A percentile compares a stretch with the other conserved stretches of the same genome.
phyloP scores from a whole-genome alignment of 306 rosid species.

The Cucurbita moschata region DNA sequence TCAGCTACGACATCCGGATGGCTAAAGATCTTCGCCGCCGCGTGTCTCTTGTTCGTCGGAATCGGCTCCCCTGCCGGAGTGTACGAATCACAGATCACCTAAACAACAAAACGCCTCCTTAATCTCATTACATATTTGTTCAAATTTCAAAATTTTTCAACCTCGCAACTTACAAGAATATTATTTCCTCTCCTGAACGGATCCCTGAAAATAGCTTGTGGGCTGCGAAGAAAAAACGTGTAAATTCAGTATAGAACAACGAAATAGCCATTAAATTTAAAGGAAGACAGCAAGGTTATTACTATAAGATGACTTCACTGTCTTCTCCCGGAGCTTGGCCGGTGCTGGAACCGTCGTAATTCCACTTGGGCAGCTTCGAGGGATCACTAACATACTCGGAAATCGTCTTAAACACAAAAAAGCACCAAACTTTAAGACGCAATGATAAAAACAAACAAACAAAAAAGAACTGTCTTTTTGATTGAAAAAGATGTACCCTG shows the following conservation, averaged over 20 bases:
- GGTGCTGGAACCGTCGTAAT: slow-evolving; percentile 56
- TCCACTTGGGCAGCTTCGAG: slow-evolving; percentile 55
- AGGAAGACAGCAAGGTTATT: neutral
- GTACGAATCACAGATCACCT: slow-evolving; percentile 49
- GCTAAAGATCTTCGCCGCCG: slow-evolving; percentile 45
- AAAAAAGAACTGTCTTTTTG: too few relatives aligned
- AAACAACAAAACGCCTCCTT: neutral
- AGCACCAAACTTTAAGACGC: neutral
- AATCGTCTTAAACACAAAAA: slow-evolving; percentile 22
- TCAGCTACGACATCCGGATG: slow-evolving; percentile 41
- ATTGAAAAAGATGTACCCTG: slow-evolving; percentile 21
- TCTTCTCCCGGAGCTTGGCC: slow-evolving; percentile 59
- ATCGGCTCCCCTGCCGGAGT: slow-evolving; percentile 52
- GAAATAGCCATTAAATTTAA: too few relatives aligned
- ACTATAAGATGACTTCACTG: slow-evolving; percentile 54
- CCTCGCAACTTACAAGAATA: slow-evolving; percentile 24
- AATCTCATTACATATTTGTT: too few relatives aligned
- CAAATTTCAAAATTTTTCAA: too few relatives aligned
- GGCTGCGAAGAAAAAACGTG: slow-evolving; percentile 14
- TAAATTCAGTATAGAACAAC: neutral
- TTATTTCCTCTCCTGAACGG: slow-evolving; percentile 51
- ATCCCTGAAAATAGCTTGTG: slow-evolving; percentile 52
- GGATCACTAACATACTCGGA: slow-evolving; percentile 37
- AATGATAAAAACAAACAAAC: too few relatives aligned
- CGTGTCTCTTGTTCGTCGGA: slow-evolving; percentile 47